phyloP scores from a whole-genome alignment of 2,329 filamentous ascomycete species.

The Aschersonia sp. region DNA sequence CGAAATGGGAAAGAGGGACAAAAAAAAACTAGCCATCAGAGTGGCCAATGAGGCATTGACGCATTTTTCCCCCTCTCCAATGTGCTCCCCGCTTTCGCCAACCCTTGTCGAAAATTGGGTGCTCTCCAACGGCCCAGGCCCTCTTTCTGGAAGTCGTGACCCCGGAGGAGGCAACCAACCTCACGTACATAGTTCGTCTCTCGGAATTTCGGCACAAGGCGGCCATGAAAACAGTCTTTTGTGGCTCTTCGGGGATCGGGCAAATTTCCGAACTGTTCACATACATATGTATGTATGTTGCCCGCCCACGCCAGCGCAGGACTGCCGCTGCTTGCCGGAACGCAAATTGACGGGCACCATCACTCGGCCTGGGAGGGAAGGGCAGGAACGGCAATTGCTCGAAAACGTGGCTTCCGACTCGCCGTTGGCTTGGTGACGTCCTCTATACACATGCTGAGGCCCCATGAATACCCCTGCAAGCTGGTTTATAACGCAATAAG shows the following conservation, averaged over 20 bases:
- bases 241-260: too few species aligned
- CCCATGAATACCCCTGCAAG: not conserved
- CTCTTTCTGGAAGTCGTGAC: not conserved
- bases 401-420: not conserved
- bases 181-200: not conserved
- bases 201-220: not conserved
- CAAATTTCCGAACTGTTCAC: too few species aligned
- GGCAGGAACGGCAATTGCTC: not conserved
- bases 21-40: not conserved
- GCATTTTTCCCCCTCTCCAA: not conserved
- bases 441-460: not conserved
- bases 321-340: too few species aligned
- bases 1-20: not conserved
- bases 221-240: not conserved
- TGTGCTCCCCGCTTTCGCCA: not conserved
- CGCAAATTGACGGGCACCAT: not conserved
- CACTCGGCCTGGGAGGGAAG: not conserved
- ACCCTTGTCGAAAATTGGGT: not conserved
- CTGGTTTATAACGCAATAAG: not conserved
- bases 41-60: not conserved
- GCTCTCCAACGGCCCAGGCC: not conserved
- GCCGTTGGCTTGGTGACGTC: not conserved
- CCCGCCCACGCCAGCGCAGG: too few species aligned
- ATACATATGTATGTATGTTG: too few species aligned
- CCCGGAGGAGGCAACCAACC: not conserved